Conservation (phyloP, 2,329 filamentous ascomycete species). For the Pyrenophora graminea region DNA sequence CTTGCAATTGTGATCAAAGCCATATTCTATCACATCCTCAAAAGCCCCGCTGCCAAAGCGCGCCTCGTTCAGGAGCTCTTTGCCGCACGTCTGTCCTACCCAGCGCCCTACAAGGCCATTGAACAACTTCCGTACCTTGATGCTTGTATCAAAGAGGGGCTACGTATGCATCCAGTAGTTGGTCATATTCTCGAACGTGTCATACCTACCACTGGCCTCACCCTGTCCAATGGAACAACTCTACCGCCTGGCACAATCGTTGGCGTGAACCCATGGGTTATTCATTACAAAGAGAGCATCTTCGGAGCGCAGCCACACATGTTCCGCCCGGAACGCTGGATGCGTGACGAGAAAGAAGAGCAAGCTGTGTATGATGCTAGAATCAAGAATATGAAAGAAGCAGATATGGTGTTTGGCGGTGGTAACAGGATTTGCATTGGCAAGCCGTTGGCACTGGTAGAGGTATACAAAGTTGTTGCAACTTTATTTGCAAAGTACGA, state of each 20-base stretch:
- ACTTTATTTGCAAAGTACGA: conserved; percentile 48
- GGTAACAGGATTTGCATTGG: conserved; percentile 40
- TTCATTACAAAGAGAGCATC: conserved; percentile 25
- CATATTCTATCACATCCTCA: conserved; percentile 33
- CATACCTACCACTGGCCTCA: conserved; percentile 27
- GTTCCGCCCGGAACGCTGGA: conserved; percentile 44
- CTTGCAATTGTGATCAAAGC: conserved; percentile 33
- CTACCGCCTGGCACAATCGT: conserved; percentile 41
- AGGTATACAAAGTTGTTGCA: conserved; percentile 54
- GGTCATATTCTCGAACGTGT: conserved; percentile 40
- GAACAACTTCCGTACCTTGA: conserved; percentile 50
- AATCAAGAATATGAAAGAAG: conserved; percentile 41
- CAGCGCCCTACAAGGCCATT: conserved; percentile 23
- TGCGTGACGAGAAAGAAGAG: conserved; percentile 19
- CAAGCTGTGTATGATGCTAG: conserved; percentile 23
- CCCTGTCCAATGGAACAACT: conserved; percentile 25
- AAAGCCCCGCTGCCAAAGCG: conserved; percentile 23
- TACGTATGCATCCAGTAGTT: conserved; percentile 50
- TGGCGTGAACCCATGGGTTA: conserved; percentile 39
- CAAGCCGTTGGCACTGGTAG: conserved; percentile 32
- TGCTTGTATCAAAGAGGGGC: conserved; percentile 53
- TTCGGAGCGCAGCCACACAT: conserved; percentile 26
- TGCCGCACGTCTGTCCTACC: conserved; percentile 20
- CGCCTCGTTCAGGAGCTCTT: conserved; percentile 33
- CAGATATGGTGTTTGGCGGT: conserved; percentile 37